Evolutionary conservation across 768 basidiomycete species (phyloP).

Genomic region (Hortiboletus flavorubellus): DNA sequence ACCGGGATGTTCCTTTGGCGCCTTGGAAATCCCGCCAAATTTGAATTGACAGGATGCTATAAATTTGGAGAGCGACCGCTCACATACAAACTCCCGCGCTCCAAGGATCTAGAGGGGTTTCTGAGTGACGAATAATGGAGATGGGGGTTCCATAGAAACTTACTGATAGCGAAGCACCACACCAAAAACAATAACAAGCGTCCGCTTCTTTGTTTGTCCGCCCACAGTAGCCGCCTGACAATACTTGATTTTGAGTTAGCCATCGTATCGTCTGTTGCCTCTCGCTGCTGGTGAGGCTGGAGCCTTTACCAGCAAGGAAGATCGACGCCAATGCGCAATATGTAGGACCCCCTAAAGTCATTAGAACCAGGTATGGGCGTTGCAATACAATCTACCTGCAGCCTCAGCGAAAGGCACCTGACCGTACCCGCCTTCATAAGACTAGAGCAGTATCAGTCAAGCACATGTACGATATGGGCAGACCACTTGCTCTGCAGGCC

Average conservation of each 20-base stretch:
- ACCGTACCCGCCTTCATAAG: conserved; percentile 91
- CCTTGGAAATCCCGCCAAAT: conserved; percentile 86
- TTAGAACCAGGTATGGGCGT: background rate
- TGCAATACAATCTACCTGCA: conserved; percentile 53
- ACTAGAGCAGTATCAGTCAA: conserved; percentile 43
- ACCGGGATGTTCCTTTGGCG: conserved; percentile 80
- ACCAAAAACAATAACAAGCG: conserved; percentile 98
- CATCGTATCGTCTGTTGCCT: conserved; percentile 63
- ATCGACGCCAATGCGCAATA: conserved; percentile 87
- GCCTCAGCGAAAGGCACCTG: conserved; percentile 81
- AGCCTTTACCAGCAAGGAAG: conserved; percentile 40
- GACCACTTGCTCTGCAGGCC: conserved; percentile 61
- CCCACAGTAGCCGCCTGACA: conserved; percentile 79
- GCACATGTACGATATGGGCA: background rate
- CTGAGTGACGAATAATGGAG: background rate
- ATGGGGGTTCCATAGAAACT: conserved; percentile 16
- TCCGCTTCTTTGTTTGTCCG: conserved; percentile 86
- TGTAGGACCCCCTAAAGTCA: conserved; percentile 75
- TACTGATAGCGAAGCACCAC: conserved; percentile 76
- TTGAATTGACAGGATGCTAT: conserved; percentile 79
- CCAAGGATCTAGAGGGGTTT: conserved; percentile 60
- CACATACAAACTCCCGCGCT: conserved; percentile 54
- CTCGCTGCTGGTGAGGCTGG: conserved; percentile 35
- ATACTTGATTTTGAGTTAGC: conserved; percentile 66
- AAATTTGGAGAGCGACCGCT: conserved; percentile 54